Evolutionary conservation across 768 basidiomycete genomes (phyloP), one percentile per base, ranked within the genome.

Genomic region (Pholiota molesta): DNA sequence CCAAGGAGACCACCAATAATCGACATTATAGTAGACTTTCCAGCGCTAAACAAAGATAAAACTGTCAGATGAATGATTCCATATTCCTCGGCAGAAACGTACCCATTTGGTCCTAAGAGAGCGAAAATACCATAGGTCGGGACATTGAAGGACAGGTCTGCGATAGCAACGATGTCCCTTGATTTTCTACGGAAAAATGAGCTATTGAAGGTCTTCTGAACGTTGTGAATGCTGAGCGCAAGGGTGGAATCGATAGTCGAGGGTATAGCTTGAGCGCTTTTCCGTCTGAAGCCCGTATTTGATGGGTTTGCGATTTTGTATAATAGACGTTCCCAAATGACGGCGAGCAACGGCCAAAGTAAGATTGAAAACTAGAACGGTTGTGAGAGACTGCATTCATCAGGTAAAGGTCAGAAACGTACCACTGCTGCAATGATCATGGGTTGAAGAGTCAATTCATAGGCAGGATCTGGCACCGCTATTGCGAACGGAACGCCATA

Each of bases 101-200:
- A 80, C 86, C 88, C 89, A 63, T 91, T 90, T 1, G 90, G 86
- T 28, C 91, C 91, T 13, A 92, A 75, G 7, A 93, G 76, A 28
- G 91, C 89, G 67, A 86, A 92, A n/a, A 92, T 91, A 9, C 91
- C 90, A 8, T 75, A 78, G 66, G 85, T 86, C 2, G 91, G 92
- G 11, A 94, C 80, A 63, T 89, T 82, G 47, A 49, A 49, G 47
- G 47, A 49, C 23, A 93, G 70, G 5, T 84, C 86, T 3, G 88
- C 87, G 31, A 91, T 87, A 0, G 89, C 88, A 10, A 78, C 68
- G 55, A 80, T 79, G 0, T 75, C 71, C 6, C 23, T 28, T 6
- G 47, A 49, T 19, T 49, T 49, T 49, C 47, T 23, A 19, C 47
- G 47, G 10, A 49, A 49, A 3, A 49, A 23, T 49, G 47, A 49